phyloP scores from a whole-genome alignment of 257 asterid species.

The Gentiana straminea region DNA sequence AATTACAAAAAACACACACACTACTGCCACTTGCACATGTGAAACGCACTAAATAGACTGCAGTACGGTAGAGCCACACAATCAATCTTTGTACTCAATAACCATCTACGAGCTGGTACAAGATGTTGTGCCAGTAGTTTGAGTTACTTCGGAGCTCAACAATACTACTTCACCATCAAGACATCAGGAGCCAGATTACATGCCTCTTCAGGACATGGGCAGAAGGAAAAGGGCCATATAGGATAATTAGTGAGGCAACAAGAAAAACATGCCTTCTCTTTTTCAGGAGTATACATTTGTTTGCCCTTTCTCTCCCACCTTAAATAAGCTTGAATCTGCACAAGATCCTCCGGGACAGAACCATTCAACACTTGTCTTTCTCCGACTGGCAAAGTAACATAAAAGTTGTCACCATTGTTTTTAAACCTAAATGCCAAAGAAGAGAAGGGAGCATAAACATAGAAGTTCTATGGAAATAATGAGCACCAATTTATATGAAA shows the following conservation, averaged over 20 bases:
- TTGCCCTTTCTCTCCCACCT: slow-evolving; percentile 98
- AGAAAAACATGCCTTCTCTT: slow-evolving; percentile 56
- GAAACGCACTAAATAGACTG: too few relatives aligned
- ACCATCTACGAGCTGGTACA: too few relatives aligned
- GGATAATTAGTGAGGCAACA: slow-evolving; percentile 3
- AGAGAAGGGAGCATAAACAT: background rate
- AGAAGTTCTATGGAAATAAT: background rate
- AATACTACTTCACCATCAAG: too few relatives aligned
- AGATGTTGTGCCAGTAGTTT: too few relatives aligned
- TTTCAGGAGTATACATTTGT: slow-evolving; percentile 65
- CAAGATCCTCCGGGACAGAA: slow-evolving; percentile 96
- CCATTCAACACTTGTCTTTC: slow-evolving; percentile 27
- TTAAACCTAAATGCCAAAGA: slow-evolving; percentile 55
- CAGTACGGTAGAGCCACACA: too few relatives aligned
- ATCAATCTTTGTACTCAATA: too few relatives aligned
- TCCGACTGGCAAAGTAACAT: slow-evolving; percentile 40
- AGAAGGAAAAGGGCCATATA: too few relatives aligned
- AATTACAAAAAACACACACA: too few relatives aligned
- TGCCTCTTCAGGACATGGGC: too few relatives aligned
- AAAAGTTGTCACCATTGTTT: slow-evolving; percentile 70
- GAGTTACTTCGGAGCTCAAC: too few relatives aligned
- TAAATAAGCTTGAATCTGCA: slow-evolving; percentile 82
- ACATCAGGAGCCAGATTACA: too few relatives aligned
- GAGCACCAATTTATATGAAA: background rate
- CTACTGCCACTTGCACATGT: too few relatives aligned